Percentiles rank a stretch among this genome's conserved stretches.
Conservation (phyloP, 345 rosid species). For the Carallia pectinifolia region DNA sequence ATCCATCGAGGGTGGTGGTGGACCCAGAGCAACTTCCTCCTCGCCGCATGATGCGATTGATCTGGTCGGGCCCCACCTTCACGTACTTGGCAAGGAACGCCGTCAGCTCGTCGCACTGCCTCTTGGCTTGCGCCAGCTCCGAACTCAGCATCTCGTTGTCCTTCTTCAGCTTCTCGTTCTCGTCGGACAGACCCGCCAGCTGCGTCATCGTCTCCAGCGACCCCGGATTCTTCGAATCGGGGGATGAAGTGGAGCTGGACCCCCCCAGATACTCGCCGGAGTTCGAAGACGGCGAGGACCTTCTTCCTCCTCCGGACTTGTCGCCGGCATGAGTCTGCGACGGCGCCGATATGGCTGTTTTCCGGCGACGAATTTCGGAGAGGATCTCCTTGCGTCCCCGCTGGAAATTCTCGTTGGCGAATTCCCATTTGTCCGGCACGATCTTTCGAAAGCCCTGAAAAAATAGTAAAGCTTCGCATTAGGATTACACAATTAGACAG, state of each 20-base stretch:
- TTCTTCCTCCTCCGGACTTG: conserved; percentile 27
- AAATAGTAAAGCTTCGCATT: not conserved
- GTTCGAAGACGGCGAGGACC: conserved; percentile 44
- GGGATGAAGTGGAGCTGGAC: conserved; percentile 75
- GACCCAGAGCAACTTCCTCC: conserved; percentile 28
- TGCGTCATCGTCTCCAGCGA: conserved; percentile 49
- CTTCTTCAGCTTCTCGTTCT: conserved; percentile 79
- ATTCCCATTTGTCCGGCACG: conserved; percentile 89
- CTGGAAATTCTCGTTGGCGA: conserved; percentile 66
- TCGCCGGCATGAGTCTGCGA: conserved; percentile 20
- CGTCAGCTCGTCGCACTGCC: conserved; percentile 67
- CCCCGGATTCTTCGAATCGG: conserved; percentile 80
- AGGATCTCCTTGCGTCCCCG: conserved; percentile 53
- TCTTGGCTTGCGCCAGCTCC: conserved; percentile 80
- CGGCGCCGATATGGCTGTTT: conserved; percentile 33
- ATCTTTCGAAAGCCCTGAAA: conserved; percentile 68
- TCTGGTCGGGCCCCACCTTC: conserved; percentile 70
- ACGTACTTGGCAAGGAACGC: conserved; percentile 54
- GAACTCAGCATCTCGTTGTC: conserved; percentile 67
- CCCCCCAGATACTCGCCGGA: conserved; percentile 77
- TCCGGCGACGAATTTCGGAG: conserved; percentile 51
- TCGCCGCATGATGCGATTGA: conserved; percentile 59
- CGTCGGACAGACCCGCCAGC: conserved; percentile 58
- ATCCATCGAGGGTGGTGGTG: conserved; percentile 10
- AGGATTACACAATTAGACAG: not conserved